Evolutionary conservation across 225 moss, liverwort and hornwort species (phyloP).

Genomic region (Neckera pumila): DNA sequence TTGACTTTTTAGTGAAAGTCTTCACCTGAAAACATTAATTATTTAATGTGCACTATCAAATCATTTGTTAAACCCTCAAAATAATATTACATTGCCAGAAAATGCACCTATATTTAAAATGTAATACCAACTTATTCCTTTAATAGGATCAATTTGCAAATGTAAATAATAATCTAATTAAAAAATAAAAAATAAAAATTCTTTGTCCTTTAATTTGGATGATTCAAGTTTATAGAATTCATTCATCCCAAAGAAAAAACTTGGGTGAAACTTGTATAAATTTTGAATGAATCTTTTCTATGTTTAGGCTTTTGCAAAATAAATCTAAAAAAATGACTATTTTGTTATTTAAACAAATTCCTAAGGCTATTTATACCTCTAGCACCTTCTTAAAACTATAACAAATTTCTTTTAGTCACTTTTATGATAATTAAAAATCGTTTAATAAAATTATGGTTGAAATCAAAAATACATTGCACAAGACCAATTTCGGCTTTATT

Average conservation of each 20-base stretch:
- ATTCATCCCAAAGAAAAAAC: neutral
- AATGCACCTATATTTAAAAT: neutral
- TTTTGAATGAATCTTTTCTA: neutral
- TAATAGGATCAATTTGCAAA: neutral
- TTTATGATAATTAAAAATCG: no score
- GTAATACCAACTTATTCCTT: neutral
- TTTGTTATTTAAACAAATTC: neutral
- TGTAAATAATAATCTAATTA: neutral
- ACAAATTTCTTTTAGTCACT: neutral
- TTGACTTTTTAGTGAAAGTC: neutral
- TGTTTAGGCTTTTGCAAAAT: neutral
- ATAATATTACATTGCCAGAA: fast-evolving
- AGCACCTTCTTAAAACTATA: neutral
- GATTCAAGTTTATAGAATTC: neutral
- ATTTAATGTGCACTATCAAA: neutral
- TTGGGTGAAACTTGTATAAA: neutral
- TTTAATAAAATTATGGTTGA: no score
- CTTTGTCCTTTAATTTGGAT: neutral
- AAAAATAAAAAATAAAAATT: neutral
- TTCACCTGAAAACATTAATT: neutral
- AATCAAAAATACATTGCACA: neutral
- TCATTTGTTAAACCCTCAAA: neutral
- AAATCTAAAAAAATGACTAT: neutral
- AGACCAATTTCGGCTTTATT: neutral
- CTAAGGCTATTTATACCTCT: neutral